Base-by-base conservation (phyloP, 2,329 filamentous ascomycete species). In the Ophiobolus disseminans region DNA sequence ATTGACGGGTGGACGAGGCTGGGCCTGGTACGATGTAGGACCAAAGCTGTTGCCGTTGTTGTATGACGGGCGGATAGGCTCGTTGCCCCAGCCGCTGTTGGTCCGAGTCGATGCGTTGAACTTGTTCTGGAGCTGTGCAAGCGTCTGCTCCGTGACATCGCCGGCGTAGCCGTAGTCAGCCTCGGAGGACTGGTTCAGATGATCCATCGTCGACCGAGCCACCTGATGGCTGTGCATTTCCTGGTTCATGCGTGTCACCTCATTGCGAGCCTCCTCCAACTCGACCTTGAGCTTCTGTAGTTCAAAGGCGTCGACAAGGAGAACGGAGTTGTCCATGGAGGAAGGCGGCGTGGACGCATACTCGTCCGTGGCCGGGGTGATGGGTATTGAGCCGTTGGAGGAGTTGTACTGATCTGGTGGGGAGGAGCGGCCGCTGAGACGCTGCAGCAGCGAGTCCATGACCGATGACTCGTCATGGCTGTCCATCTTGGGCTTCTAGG, bases 221-320 rank as follows among this genome's bases (percentile, higher is more conserved):
- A 84, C 80, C 22, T 85, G 84, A 19, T 80, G 85, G 55, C 88
- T 84, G 30, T 84, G 80, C 51, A 90, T 79, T 74, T 91, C 86
- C 44, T 89, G 82, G 48, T 89, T 87, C 66, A 91, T 85, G 47
- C 83, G 86, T 36, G 81, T 82, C 63, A 92, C 89, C 63, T 86
- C 83, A 67, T 80, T 85, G 51, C 88, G 84, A 26, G 89, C 88
- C 53, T 85, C 80, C 34, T 86, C 86, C 41, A 93, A 82, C 73
- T 91, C 84, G 42, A 86, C 74, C 75, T 88, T 89, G 48, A 92
- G 78, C 41, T 83, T 84, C 50, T 85, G 75, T 21, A 91, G 75
- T 68, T 91, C 87, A 22, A 85, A 82, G 23, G 76, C 75, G 40
- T 78, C 76, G 4, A 72, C 66, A 31, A 67, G 52, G 16, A 66